Base-by-base conservation (phyloP, 352 stramenopile species). In the Sclerospora graminicola region DNA sequence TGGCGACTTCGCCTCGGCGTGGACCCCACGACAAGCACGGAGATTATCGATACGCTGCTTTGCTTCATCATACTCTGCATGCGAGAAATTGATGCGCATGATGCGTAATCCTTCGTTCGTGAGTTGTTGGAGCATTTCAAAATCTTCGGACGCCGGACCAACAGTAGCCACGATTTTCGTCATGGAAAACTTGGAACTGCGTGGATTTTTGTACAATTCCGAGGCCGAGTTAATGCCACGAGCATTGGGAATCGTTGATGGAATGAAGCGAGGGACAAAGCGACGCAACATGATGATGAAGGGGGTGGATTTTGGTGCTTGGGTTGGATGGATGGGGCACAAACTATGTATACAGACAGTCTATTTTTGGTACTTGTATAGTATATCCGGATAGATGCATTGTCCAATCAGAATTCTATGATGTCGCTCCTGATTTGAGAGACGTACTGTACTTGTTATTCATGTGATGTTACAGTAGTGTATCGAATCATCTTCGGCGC, bases 31-130 rank as follows among this genome's bases (percentile, higher is more conserved):
- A 44, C 76, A 86, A n/a, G 84, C 66, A 27, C 66, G 80, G 30
- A 79, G 59, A 57, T 87, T 93, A 46, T 60, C 67, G 63, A 90
- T 83, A 33, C 81, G 81, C 50, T 73, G 52, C 29, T 79, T 52
- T 29, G 81, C 78, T 51, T 91, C 82, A 58, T 93, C 78, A 46
- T 85, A 79, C 50, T 93, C 87, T 32, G 86, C 87, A 57, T 98
- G 92, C n/a, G 84, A 96, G 51, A 97, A 97, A 74, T 98, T 98
- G 42, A 98, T 84, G 55, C 92, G 79, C 60, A 94, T 93, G 47
- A 97, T 91, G 54, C 86, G 76, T 58, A 97, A 69, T 0, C 91
- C 91, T 39, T 94, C 79, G 46, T 82, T 47, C 50, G 89, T 74
- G 23, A 97, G 65, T 37, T 78, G 66, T 55, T 96, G 79, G 38